Percentiles rank a stretch among this genome's conserved stretches.
Evolutionary conservation across 345 rosid genomes (phyloP).

Genomic region (Arabis hirsuta): DNA sequence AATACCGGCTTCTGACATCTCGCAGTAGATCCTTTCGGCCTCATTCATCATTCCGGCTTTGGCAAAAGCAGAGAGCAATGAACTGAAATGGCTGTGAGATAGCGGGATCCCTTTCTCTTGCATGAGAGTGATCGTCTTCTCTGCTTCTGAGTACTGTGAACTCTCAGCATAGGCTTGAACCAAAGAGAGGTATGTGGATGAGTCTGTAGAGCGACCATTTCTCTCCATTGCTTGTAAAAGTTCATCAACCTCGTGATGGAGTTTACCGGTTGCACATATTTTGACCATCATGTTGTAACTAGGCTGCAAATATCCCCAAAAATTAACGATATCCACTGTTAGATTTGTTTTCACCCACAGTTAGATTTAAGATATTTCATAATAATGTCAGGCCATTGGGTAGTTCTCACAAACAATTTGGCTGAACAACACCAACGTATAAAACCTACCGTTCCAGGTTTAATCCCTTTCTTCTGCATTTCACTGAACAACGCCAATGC

Average conservation of each 20-base stretch:
- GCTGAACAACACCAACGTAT: not conserved
- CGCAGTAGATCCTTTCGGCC: conserved; percentile 60
- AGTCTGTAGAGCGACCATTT: conserved; percentile 56
- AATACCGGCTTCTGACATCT: conserved; percentile 48
- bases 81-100: conserved; percentile 60
- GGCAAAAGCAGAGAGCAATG: conserved; percentile 55
- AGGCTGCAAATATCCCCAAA: conserved; percentile 49
- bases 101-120: conserved; percentile 54
- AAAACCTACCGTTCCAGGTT: conserved; percentile 67
- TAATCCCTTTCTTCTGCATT: conserved; percentile 77
- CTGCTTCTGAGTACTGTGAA: conserved; percentile 62
- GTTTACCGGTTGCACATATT: conserved; percentile 54
- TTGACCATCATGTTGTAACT: conserved; percentile 76
- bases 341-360: not conserved
- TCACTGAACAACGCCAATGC: conserved; percentile 61
- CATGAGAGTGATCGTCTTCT: conserved; percentile 59
- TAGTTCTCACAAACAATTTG: not conserved
- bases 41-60: conserved; percentile 64
- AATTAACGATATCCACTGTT: not conserved
- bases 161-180: conserved; percentile 61
- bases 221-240: conserved; percentile 65
- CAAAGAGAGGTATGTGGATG: conserved; percentile 57
- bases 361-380: not conserved
- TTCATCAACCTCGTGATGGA: conserved; percentile 53
- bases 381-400: conserved; percentile 4